Conservation (phyloP, 345 rosid species). For the Brassica juncea region DNA sequence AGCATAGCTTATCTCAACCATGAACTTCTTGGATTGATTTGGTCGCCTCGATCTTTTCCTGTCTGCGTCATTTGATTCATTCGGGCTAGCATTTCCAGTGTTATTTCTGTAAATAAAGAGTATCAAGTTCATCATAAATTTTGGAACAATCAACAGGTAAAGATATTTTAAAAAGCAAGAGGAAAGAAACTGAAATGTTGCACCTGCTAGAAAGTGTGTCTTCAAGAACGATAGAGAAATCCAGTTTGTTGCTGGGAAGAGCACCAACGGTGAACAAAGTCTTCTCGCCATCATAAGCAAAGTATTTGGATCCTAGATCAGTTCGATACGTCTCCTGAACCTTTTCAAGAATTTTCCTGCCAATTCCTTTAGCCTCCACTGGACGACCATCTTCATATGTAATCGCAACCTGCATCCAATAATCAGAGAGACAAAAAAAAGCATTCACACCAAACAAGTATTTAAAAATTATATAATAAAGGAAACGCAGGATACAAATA, state of each 20-base stretch:
- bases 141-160: not conserved
- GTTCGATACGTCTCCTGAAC: constrained; percentile 66
- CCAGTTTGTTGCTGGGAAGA: constrained; percentile 74
- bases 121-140: not conserved
- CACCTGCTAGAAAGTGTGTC: constrained; percentile 65
- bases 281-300: constrained; percentile 95
- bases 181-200: constrained; percentile 29
- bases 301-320: constrained; percentile 61
- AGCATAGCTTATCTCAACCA: constrained; percentile 72
- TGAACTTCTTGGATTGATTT: constrained; percentile 54
- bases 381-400: constrained; percentile 82
- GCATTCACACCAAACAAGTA: not conserved
- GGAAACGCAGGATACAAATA: not conserved
- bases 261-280: constrained; percentile 76
- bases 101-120: constrained; percentile 41
- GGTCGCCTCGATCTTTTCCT: constrained; percentile 72
- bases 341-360: constrained; percentile 64
- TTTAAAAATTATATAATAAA: not conserved
- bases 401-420: constrained; percentile 56
- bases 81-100: constrained; percentile 59
- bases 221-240: constrained; percentile 78
- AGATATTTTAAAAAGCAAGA: not conserved
- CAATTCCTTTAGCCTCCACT: constrained; percentile 71
- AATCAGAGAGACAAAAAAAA: not conserved
- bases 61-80: constrained; percentile 51